Base-by-base conservation (phyloP, 306 rosid species). In the Corylus heterophylla region DNA sequence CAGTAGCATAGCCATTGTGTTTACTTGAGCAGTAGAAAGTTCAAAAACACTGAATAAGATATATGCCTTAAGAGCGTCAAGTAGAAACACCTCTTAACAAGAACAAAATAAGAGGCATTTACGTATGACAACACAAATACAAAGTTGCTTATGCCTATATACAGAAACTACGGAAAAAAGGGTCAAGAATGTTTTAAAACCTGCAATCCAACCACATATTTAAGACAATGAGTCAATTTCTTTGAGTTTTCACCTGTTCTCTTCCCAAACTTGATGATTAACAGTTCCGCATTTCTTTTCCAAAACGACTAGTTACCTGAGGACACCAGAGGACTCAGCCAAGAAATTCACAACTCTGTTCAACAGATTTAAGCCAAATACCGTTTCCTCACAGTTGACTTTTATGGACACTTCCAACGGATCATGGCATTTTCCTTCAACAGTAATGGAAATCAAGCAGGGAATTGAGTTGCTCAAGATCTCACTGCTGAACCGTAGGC, bases 321-420 rank as follows among this genome's bases (percentile, higher is more conserved):
- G 84, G 79, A 83, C 45, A 68, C 44, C 83, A 61, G 86, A 74
- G 49, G 94, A 87, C 78, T 90, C 97, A 16, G 71, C 93, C 61
- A 87, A 83, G 89, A 91, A 83, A 87, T 91, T 96, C 76, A 91
- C 90, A 69, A 91, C 77, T 85, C 99, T 85, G 82, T 93, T 96
- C 84, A 96, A 85, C 84, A 96, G 86, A 87, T 96, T 96, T 82
- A 93, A 86, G 72, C 97, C 97, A 66, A 96, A 96, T 27, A 96
- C 99, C 29, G 98, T 96, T 81, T 96, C 98, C 82, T 91, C 98
- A 69, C 98, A 93, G 85, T 96, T 96, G 83, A 93, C 92, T 79
- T 91, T 96, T 67, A 91, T 82, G 25, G 90, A 85, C 76, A 89
- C 74, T 71, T 64, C 73, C 82, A 96, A 88, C 48, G 97, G 92